These are phyloP conservation scores for Schizosaccharomyces versatilis DNA, from an alignment of 1,139 yeast genomes.

Conservation along the genomic window DNA sequence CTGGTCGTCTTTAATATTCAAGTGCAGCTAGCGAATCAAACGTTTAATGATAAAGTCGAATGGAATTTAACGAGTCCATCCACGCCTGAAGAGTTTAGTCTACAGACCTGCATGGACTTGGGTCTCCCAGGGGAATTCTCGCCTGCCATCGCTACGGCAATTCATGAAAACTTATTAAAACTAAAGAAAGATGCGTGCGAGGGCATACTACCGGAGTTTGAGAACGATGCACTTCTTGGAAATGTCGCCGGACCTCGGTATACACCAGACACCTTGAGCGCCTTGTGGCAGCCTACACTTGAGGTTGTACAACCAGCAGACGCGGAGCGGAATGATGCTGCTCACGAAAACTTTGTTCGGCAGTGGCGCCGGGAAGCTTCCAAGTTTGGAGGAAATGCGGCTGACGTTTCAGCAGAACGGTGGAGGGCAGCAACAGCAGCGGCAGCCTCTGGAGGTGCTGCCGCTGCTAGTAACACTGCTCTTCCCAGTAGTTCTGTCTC, in stretches of 20 bases:
- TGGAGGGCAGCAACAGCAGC: conserved; percentile 2
- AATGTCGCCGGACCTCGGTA: conserved; percentile 42
- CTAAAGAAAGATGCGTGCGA: conserved; percentile 72
- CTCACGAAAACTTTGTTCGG: conserved; percentile 75
- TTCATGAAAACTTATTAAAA: conserved; percentile 57
- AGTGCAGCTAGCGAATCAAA: conserved; percentile 59
- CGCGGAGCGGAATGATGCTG: conserved; percentile 84
- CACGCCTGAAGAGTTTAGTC: conserved; percentile 72
- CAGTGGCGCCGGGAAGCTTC: conserved; percentile 79
- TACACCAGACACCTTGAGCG: conserved; percentile 38
- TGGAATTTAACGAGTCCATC: conserved; percentile 56
- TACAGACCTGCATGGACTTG: conserved; percentile 57
- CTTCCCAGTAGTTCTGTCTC: conserved; percentile 7
- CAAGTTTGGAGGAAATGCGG: conserved; percentile 27
- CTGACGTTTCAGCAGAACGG: conserved; percentile 6
- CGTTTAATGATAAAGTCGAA: conserved; percentile 81
- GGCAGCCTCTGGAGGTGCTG: conserved; percentile 1
- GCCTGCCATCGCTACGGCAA: conserved; percentile 73
- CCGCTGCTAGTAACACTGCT: conserved; percentile 2
- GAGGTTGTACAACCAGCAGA: conserved; percentile 66
- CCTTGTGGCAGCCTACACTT: conserved; percentile 74
- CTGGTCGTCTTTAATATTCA: conserved; percentile 66
- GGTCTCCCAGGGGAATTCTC: conserved; percentile 70
- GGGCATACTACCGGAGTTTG: conserved; percentile 41
- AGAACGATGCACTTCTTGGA: conserved; percentile 37